phyloP scores from a whole-genome alignment of 1,139 yeast species.

The Geotrichum citri-aurantii region DNA sequence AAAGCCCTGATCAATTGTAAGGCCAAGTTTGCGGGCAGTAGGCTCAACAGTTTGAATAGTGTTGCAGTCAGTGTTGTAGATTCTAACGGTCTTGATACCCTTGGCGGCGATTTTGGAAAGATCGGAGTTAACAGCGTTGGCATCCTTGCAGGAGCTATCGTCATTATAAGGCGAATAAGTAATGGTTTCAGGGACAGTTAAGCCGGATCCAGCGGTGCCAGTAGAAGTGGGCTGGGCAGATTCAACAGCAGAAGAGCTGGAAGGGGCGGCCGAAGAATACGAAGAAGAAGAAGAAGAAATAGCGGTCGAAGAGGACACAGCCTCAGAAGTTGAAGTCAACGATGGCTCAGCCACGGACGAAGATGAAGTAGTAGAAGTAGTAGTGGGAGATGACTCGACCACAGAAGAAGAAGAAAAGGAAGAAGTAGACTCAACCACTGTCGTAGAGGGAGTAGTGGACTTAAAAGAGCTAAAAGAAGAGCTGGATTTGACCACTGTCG shows the following conservation, averaged over 20 bases:
- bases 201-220: neutral
- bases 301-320: neutral
- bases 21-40: constrained; percentile 52
- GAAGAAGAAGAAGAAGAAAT: neutral
- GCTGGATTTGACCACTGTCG: constrained; percentile 3
- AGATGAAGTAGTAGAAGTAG: neutral
- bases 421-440: constrained; percentile 15
- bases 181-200: constrained; percentile 47
- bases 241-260: neutral
- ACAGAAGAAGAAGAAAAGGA: constrained; percentile 22
- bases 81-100: constrained; percentile 61
- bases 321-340: neutral
- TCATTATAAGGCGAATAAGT: constrained; percentile 78
- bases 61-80: constrained; percentile 83
- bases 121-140: constrained; percentile 52
- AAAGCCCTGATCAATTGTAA: constrained; percentile 78
- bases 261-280: neutral
- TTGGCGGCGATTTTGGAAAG: constrained; percentile 50
- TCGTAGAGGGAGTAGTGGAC: constrained; percentile 15
- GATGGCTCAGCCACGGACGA: neutral
- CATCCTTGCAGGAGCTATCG: constrained; percentile 61
- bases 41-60: constrained; percentile 62
- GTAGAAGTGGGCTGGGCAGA: neutral
- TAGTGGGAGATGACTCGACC: constrained; percentile 9
- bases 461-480: constrained; percentile 1